These are phyloP conservation scores for Exutisphaerella laricina DNA, from an alignment of 2,329 filamentous ascomycete species.

Conservation along the genomic window DNA sequence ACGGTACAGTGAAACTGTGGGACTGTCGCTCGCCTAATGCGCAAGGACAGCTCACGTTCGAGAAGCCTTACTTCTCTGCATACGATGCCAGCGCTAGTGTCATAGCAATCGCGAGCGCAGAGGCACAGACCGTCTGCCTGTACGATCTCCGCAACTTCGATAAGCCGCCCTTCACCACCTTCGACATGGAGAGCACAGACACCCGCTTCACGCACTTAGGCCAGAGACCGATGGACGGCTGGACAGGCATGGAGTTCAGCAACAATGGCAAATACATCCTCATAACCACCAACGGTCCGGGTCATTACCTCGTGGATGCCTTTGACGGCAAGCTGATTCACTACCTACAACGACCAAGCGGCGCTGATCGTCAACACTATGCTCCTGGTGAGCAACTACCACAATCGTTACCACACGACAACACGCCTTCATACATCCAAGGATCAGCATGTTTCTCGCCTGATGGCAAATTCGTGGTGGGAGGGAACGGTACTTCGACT, in stretches of 20 bases:
- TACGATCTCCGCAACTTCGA: conserved; percentile 95
- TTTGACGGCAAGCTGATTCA: conserved; percentile 66
- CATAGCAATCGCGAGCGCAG: conserved; percentile 81
- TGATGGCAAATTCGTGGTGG: conserved; percentile 82
- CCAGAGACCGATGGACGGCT: conserved; percentile 52
- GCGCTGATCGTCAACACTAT: conserved; percentile 24
- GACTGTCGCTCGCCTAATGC: conserved; percentile 74
- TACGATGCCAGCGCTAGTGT: conserved; percentile 91
- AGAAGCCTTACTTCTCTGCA: conserved; percentile 73
- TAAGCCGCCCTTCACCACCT: conserved; percentile 79
- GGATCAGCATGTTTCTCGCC: conserved; percentile 84
- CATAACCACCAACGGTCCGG: conserved; percentile 73
- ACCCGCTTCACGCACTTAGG: conserved; percentile 45
- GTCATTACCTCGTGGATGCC: conserved; percentile 90
- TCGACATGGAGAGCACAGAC: conserved; percentile 70
- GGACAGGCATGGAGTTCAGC: conserved; percentile 91
- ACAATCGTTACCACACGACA: conserved; percentile 37
- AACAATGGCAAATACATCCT: conserved; percentile 90
- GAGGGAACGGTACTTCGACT: conserved; percentile 59
- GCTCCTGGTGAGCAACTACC: conserved; percentile 36
- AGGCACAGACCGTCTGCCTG: conserved; percentile 71
- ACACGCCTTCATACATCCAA: conserved; percentile 45
- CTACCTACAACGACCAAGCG: conserved; percentile 31
- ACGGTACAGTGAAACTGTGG: conserved; percentile 91
- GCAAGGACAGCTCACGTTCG: conserved; percentile 73